phyloP scores from a whole-genome alignment of 495 filamentous ascomycete species.

The Aspergillus asperescens region DNA sequence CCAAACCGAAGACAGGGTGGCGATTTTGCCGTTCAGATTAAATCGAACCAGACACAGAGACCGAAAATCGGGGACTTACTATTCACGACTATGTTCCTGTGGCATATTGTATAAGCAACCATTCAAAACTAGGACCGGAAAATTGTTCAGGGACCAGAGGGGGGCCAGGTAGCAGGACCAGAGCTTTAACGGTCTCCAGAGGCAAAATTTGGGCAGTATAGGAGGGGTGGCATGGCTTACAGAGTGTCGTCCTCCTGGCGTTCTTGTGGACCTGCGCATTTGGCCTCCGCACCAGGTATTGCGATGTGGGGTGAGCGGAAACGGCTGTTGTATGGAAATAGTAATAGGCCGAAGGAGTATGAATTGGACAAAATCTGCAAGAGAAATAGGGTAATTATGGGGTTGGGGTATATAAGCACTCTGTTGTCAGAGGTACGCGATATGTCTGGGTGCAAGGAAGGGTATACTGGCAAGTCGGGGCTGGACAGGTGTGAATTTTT shows the following conservation, averaged over 20 bases:
- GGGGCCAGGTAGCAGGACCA: neutral
- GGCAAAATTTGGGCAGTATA: neutral
- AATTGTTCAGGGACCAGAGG: neutral
- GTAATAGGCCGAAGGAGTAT: neutral
- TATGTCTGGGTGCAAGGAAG: no score
- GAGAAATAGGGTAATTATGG: neutral
- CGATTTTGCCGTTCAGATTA: neutral
- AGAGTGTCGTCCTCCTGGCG: constrained; percentile 13
- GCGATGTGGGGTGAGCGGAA: constrained; percentile 15
- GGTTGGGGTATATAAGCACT: no score
- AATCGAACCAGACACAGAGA: neutral
- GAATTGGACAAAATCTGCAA: neutral
- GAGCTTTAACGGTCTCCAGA: neutral
- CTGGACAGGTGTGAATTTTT: no score
- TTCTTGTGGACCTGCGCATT: constrained; percentile 13
- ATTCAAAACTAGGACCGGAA: neutral
- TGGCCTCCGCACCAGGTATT: constrained; percentile 3
- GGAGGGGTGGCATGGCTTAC: constrained; percentile 16
- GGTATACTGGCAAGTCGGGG: no score
- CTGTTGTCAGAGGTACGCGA: no score
- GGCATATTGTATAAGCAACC: constrained; percentile 23
- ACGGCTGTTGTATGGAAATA: neutral
- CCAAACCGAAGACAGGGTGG: neutral
- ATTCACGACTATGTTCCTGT: constrained; percentile 19
- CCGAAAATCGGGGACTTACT: constrained; percentile 17